Conservation (phyloP, 2,329 filamentous ascomycete genomes). For the Fusarium hainanense region DNA sequence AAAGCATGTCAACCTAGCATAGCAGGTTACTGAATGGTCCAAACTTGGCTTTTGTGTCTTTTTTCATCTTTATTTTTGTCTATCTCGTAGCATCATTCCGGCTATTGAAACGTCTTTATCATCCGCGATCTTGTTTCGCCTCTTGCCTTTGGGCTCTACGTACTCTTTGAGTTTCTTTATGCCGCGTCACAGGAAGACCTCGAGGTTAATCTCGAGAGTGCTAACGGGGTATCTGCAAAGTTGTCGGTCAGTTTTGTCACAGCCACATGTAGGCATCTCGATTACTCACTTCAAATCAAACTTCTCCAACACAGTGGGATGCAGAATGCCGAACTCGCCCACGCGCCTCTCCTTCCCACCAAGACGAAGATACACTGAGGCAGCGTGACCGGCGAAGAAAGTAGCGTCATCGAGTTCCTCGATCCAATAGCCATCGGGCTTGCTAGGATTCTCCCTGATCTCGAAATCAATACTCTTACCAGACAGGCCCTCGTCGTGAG, state of each 20-base stretch:
- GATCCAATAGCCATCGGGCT: conserved; percentile 88
- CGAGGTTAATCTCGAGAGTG: conserved; percentile 92
- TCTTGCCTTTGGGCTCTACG: conserved; percentile 24
- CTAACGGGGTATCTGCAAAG: conserved; percentile 82
- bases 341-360: conserved; percentile 80
- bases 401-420: conserved; percentile 91
- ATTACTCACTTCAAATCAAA: conserved; percentile 82
- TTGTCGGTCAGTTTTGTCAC: conserved; percentile 35
- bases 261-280: background rate
- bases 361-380: conserved; percentile 82
- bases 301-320: conserved; percentile 92
- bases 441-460: conserved; percentile 63
- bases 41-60: conserved; percentile 20
- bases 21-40: background rate
- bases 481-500: conserved; percentile 74
- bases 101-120: conserved; percentile 31
- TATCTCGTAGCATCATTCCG: conserved; percentile 43
- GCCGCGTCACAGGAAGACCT: conserved; percentile 80
- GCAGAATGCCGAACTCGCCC: conserved; percentile 92
- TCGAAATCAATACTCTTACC: conserved; percentile 64
- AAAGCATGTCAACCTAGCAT: background rate
- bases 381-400: conserved; percentile 91
- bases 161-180: conserved; percentile 21
- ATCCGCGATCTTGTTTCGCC: conserved; percentile 30
- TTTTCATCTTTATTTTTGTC: conserved; percentile 39